These are phyloP conservation scores for Globisporangium perplexum DNA, from an alignment of 352 stramenopile genomes.

Conservation along the genomic window DNA sequence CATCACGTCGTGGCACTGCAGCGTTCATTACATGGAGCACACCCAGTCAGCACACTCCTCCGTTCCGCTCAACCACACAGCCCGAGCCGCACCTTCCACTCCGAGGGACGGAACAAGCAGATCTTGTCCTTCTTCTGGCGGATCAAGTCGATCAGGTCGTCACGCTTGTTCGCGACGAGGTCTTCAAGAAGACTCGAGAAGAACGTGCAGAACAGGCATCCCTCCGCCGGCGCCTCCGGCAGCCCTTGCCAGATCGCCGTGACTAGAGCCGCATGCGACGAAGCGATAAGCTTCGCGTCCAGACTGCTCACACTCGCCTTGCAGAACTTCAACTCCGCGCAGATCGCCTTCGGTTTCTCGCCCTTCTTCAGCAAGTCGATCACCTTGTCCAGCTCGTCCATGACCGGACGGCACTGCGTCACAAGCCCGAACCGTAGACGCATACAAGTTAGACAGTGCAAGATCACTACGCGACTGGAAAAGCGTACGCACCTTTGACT, in stretches of 20 bases:
- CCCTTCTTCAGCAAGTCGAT: conserved; percentile 64
- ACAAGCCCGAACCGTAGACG: background rate
- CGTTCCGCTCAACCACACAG: background rate
- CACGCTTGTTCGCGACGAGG: background rate
- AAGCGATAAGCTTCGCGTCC: background rate
- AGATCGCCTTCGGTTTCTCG: conserved; percentile 51
- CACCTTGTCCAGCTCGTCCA: conserved; percentile 53
- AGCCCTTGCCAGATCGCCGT: background rate
- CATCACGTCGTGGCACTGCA: conserved; percentile 57
- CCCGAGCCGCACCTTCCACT: background rate
- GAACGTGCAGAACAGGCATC: conserved; percentile 1
- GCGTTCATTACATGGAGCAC: conserved; percentile 4
- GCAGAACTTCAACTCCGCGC: conserved; percentile 63
- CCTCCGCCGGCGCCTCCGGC: background rate
- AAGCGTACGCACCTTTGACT: conserved; percentile 57
- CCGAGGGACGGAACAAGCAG: background rate
- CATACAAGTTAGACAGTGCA: conserved; percentile 9
- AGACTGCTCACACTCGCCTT: background rate
- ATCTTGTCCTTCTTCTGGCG: conserved; percentile 1
- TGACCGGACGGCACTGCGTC: conserved; percentile 51
- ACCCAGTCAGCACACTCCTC: conserved; percentile 7
- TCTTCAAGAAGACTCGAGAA: background rate
- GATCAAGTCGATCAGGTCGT: background rate
- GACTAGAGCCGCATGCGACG: background rate
- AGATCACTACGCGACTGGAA: background rate